Evolutionary conservation across 2,329 filamentous ascomycete species (phyloP).

Genomic region (Penicillium brasilianum): DNA sequence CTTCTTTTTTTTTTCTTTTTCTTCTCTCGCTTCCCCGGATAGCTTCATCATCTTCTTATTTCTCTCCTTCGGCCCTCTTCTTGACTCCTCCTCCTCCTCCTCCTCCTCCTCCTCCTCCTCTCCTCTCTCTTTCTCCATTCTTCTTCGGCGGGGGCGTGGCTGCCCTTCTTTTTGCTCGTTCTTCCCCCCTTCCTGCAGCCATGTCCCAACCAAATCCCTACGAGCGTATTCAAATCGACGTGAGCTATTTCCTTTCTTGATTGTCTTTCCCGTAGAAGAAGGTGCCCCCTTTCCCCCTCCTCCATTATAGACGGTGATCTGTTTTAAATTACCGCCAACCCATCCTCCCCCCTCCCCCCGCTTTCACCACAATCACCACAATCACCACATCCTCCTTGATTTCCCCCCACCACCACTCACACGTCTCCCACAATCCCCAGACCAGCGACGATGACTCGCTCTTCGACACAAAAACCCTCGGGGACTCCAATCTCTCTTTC

Average conservation of each 20-base stretch:
- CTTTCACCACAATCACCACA: not conserved
- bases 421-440: constrained; percentile 22
- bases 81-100: constrained; percentile 1
- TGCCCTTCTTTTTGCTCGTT: not conserved
- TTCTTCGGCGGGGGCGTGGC: not conserved
- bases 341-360: not conserved
- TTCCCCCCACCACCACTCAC: not conserved
- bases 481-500: constrained; percentile 48
- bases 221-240: constrained; percentile 43
- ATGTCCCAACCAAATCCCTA: constrained; percentile 39
- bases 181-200: constrained; percentile 6
- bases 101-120: constrained; percentile 13
- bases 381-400: not conserved
- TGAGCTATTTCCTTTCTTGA: constrained; percentile 26
- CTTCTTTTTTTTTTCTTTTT: not conserved
- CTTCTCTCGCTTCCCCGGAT: not conserved
- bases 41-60: constrained; percentile 3
- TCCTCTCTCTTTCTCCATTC: constrained; percentile 8
- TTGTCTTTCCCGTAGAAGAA: not conserved
- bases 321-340: too few species aligned
- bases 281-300: too few species aligned
- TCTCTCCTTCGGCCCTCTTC: not conserved
- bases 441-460: constrained; percentile 44
- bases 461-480: constrained; percentile 39
- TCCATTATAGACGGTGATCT: not conserved